These are phyloP conservation scores for Elongisporangium senticosum DNA, from an alignment of 352 stramenopile genomes.

Conservation along the genomic window DNA sequence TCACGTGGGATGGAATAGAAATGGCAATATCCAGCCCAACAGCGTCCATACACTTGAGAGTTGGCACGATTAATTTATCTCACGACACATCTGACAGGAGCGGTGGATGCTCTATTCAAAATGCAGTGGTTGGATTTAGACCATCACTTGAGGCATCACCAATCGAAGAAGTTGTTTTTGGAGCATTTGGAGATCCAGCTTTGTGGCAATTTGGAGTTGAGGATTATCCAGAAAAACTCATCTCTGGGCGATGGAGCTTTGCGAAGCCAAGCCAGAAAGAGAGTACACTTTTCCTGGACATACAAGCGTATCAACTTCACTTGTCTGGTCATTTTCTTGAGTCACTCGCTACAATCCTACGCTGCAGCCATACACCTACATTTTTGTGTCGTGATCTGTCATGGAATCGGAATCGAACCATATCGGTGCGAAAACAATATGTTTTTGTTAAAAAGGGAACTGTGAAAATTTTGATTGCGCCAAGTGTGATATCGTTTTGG, in stretches of 20 bases:
- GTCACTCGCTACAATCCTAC: constrained; percentile 21
- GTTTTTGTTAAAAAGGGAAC: constrained; percentile 16
- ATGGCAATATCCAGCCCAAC: constrained; percentile 20
- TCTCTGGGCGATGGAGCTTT: constrained; percentile 53
- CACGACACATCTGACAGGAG: constrained; percentile 18
- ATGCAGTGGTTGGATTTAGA: constrained; percentile 47
- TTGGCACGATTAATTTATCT: constrained; percentile 33
- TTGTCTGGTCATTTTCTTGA: constrained; percentile 49
- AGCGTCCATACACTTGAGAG: constrained; percentile 49
- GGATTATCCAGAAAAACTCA: constrained; percentile 64
- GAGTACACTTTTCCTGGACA: constrained; percentile 53
- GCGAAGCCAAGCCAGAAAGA: constrained; percentile 15
- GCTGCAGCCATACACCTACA: not conserved
- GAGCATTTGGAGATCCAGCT: constrained; percentile 51
- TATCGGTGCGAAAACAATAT: constrained; percentile 5
- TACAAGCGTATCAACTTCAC: constrained; percentile 68
- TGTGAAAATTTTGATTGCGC: constrained; percentile 63
- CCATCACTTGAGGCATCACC: not conserved
- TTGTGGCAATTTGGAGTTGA: constrained; percentile 68
- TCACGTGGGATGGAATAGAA: constrained; percentile 52
- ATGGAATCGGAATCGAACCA: not conserved
- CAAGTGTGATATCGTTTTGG: constrained; percentile 63
- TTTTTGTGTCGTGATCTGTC: not conserved
- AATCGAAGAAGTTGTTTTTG: constrained; percentile 65
- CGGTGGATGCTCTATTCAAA: constrained; percentile 53